phyloP scores from a whole-genome alignment of 176 grass and related monocot genomes.

The Saccharum spontaneum region DNA sequence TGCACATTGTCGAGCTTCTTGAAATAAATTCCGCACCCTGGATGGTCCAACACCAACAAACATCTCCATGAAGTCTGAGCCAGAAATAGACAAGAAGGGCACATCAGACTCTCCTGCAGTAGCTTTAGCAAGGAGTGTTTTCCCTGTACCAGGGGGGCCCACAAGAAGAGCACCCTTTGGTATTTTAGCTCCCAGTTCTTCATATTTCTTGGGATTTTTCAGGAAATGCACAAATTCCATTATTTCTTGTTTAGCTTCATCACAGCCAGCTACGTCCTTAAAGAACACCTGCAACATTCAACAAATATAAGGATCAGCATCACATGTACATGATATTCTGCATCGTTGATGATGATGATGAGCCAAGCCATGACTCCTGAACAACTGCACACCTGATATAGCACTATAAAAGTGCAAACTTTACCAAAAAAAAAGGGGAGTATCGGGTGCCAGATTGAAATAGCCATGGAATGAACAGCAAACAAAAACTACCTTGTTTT shows the following conservation, averaged over 20 bases:
- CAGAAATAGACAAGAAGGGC: slow-evolving; percentile 89
- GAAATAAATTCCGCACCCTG: slow-evolving; percentile 81
- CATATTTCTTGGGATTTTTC: slow-evolving; percentile 96
- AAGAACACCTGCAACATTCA: slow-evolving; percentile 70
- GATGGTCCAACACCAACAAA: slow-evolving; percentile 98
- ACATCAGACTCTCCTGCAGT: slow-evolving; percentile 86
- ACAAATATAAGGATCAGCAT: slow-evolving; percentile 17
- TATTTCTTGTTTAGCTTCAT: slow-evolving; percentile 98
- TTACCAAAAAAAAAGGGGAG: neutral
- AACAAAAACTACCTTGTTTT: slow-evolving; percentile 71
- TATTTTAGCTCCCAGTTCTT: slow-evolving; percentile 93
- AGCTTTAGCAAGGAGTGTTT: slow-evolving; percentile 97
- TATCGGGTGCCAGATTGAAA: neutral
- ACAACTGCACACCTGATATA: neutral
- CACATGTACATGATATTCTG: slow-evolving; percentile 8
- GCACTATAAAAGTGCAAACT: neutral
- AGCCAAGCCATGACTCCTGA: slow-evolving; percentile 21
- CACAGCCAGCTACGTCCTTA: slow-evolving; percentile 97
- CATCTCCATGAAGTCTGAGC: slow-evolving; percentile 96
- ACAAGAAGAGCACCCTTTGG: slow-evolving; percentile 96
- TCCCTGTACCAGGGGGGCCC: slow-evolving; percentile 82
- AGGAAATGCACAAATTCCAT: slow-evolving; percentile 99
- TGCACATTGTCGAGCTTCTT: slow-evolving; percentile 79
- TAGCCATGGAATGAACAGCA: neutral
- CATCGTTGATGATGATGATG: slow-evolving; percentile 14